Percentiles rank a stretch among this genome's conserved stretches.
phyloP scores from a whole-genome alignment of 345 rosid genomes.

The Boechera retrofracta region DNA sequence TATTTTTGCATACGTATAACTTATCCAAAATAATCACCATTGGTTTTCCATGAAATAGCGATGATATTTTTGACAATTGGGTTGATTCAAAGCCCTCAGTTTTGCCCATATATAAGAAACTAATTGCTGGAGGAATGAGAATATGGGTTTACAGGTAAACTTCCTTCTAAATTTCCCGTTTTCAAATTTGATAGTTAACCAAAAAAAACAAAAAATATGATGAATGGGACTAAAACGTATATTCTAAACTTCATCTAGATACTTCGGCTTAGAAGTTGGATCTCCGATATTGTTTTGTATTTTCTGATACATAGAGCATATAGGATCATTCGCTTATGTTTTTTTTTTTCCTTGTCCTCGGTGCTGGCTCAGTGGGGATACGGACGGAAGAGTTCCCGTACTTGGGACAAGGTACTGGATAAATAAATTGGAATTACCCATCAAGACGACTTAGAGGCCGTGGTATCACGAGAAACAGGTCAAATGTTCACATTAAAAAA shows the following conservation, averaged over 20 bases:
- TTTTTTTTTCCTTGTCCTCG: not conserved
- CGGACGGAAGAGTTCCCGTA: conserved; percentile 93
- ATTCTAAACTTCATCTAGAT: not conserved
- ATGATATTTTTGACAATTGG: conserved; percentile 57
- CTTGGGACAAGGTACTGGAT: conserved; percentile 80
- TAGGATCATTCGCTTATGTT: conserved; percentile 35
- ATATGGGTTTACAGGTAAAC: conserved; percentile 79
- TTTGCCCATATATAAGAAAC: too few species aligned
- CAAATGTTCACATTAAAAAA: not conserved
- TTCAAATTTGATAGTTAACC: too few species aligned
- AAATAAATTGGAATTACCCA: conserved; percentile 55
- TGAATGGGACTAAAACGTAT: not conserved
- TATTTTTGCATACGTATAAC: not conserved
- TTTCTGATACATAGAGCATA: not conserved
- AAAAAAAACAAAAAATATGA: not conserved
- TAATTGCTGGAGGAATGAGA: too few species aligned
- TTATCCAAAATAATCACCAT: not conserved
- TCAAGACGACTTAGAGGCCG: conserved; percentile 82
- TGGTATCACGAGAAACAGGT: conserved; percentile 92
- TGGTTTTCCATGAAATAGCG: conserved; percentile 45
- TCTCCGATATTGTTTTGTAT: not conserved
- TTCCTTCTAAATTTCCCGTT: not conserved
- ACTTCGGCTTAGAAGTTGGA: not conserved
- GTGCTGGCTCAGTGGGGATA: conserved; percentile 70
- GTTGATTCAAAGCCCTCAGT: conserved; percentile 57